phyloP scores from a whole-genome alignment of 768 basidiomycete genomes.

The Gelatoporia subvermispora region DNA sequence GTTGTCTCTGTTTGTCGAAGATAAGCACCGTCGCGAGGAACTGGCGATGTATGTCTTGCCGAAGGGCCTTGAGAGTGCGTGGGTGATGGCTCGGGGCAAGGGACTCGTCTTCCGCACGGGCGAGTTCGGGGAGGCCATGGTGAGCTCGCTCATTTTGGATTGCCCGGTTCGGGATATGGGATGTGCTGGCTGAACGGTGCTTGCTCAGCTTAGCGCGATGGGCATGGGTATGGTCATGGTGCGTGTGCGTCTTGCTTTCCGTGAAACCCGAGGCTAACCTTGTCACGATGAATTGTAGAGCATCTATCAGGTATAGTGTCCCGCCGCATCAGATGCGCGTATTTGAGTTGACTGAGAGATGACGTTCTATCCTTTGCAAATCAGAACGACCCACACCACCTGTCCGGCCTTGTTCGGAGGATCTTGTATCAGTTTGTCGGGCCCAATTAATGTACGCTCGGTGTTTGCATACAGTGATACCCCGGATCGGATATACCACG shows the following conservation, averaged over 20 bases:
- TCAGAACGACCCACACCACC: constrained; percentile 69
- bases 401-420: constrained; percentile 75
- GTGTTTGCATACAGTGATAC: not conserved
- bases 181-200: not conserved
- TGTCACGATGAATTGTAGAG: constrained; percentile 36
- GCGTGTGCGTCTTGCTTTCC: constrained; percentile 16
- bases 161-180: constrained; percentile 2
- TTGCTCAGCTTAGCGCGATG: constrained; percentile 50
- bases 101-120: constrained; percentile 72
- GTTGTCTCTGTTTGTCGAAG: constrained; percentile 80
- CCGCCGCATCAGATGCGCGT: not conserved
- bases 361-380: not conserved
- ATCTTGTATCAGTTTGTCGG: constrained; percentile 89
- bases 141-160: constrained; percentile 28
- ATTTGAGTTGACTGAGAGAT: not conserved
- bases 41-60: constrained; percentile 91
- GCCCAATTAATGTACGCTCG: constrained; percentile 46
- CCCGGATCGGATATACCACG: not conserved
- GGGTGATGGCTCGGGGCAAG: constrained; percentile 72
- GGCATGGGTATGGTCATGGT: constrained; percentile 94
- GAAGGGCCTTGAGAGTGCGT: constrained; percentile 86
- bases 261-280: not conserved
- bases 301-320: constrained; percentile 59
- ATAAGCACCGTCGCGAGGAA: constrained; percentile 82
- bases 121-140: constrained; percentile 61